Percentiles rank a stretch among this genome's conserved stretches.
Conservation (phyloP, 768 basidiomycete genomes). For the Hortiboletus flavorubellus region DNA sequence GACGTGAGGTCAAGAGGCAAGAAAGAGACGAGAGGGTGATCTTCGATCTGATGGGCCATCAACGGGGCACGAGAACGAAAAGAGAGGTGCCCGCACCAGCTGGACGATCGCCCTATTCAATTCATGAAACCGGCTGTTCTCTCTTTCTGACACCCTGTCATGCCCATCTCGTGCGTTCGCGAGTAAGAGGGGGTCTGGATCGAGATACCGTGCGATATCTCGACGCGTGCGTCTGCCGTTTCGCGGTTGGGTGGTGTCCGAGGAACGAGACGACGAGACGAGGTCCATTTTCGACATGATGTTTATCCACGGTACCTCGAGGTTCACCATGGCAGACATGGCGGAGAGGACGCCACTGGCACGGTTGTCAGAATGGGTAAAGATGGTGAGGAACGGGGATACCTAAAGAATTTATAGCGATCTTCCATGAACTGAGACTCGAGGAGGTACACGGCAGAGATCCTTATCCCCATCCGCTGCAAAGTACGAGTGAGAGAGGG, state of each 20-base stretch:
- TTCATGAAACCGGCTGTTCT: slow-evolving; percentile 87
- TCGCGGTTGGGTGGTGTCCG: slow-evolving; percentile 48
- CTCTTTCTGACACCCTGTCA: slow-evolving; percentile 42
- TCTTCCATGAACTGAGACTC: slow-evolving; percentile 99
- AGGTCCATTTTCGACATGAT: slow-evolving; percentile 99
- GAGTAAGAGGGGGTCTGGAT: slow-evolving; percentile 90
- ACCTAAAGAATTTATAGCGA: slow-evolving; percentile 97
- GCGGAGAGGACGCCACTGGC: slow-evolving; percentile 89
- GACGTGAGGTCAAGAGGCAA: slow-evolving; percentile 89
- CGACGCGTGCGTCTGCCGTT: slow-evolving; percentile 71
- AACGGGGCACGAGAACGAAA: not conserved
- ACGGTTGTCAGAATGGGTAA: slow-evolving; percentile 3
- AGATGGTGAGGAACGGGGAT: slow-evolving; percentile 1
- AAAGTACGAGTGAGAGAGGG: slow-evolving; percentile 82
- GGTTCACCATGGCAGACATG: slow-evolving; percentile 98
- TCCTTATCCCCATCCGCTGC: slow-evolving; percentile 73
- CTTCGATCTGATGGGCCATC: slow-evolving; percentile 72
- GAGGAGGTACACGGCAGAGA: slow-evolving; percentile 88
- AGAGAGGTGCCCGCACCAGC: slow-evolving; percentile 52
- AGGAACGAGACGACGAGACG: slow-evolving; percentile 46
- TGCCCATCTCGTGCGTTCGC: slow-evolving; percentile 47
- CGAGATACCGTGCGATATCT: slow-evolving; percentile 93
- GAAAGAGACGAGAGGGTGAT: slow-evolving; percentile 97
- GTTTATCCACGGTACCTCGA: slow-evolving; percentile 97
- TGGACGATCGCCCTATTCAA: slow-evolving; percentile 95